These are phyloP conservation scores for Hibiscus syriacus DNA, from an alignment of 345 rosid genomes.

Conservation along the genomic window DNA sequence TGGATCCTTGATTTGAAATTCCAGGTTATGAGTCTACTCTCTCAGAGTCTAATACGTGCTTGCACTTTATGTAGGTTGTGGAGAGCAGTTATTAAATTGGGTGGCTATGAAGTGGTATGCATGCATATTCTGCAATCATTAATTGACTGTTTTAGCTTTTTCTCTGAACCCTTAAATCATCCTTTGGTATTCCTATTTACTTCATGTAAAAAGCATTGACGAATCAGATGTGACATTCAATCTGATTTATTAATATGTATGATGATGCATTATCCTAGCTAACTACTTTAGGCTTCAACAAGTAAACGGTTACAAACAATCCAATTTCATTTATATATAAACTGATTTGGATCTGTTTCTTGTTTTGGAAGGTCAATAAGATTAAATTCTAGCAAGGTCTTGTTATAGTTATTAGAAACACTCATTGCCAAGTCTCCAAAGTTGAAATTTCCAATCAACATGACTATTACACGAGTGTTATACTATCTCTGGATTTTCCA, in stretches of 20 bases:
- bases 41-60: neutral
- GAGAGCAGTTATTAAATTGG: constrained; percentile 69
- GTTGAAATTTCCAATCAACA: neutral
- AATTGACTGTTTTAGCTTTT: constrained; percentile 12
- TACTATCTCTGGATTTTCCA: no score
- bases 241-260: neutral
- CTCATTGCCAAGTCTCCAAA: neutral
- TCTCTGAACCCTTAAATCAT: constrained; percentile 2
- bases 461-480: neutral
- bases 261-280: neutral
- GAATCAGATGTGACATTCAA: neutral
- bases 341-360: neutral
- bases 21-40: constrained; percentile 4
- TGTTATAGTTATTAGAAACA: neutral
- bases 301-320: neutral
- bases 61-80: constrained; percentile 50
- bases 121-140: constrained; percentile 11
- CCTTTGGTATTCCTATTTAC: neutral
- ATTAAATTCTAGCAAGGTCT: neutral
- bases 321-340: neutral
- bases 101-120: constrained; percentile 89
- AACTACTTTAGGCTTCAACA: neutral
- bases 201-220: neutral
- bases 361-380: constrained; percentile 5
- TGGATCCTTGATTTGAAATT: constrained; percentile 16